These are phyloP conservation scores for Calonectria hongkongensis DNA, from an alignment of 2,329 filamentous ascomycete species.

Conservation along the genomic window DNA sequence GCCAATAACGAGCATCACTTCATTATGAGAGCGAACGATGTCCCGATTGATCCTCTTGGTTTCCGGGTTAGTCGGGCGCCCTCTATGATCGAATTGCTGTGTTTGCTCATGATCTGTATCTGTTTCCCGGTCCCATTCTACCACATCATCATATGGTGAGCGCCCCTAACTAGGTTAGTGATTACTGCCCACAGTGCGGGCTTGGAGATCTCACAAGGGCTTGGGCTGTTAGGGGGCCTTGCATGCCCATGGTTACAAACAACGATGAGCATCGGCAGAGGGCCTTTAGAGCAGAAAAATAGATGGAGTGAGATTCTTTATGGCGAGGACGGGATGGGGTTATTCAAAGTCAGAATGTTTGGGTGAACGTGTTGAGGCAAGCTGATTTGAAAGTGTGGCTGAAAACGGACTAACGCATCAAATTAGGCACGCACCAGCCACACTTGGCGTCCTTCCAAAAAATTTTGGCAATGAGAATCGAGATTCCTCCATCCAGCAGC, in stretches of 20 bases:
- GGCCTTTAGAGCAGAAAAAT: not conserved
- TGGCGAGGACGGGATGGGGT: not conserved
- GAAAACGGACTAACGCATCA: constrained; percentile 26
- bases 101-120: constrained; percentile 59
- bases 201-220: constrained; percentile 67
- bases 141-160: constrained; percentile 76
- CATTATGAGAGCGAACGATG: constrained; percentile 76
- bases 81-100: constrained; percentile 73
- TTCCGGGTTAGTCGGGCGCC: constrained; percentile 73
- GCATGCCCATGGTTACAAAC: constrained; percentile 68
- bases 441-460: constrained; percentile 41
- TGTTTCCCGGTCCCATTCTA: constrained; percentile 68
- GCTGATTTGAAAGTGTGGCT: constrained; percentile 13
- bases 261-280: constrained; percentile 33
- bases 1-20: constrained; percentile 78
- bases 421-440: constrained; percentile 24
- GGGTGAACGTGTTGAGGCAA: constrained; percentile 19
- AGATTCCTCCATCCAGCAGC: constrained; percentile 47
- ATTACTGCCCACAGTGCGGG: not conserved
- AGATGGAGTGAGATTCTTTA: not conserved
- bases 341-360: not conserved
- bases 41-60: constrained; percentile 74
- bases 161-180: constrained; percentile 66
- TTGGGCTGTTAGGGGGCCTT: constrained; percentile 74
- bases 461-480: constrained; percentile 44